Percentiles rank a stretch among this genome's conserved stretches.
Conservation (phyloP, 2,329 filamentous ascomycete species). For the Fusarium xyrophilum region DNA sequence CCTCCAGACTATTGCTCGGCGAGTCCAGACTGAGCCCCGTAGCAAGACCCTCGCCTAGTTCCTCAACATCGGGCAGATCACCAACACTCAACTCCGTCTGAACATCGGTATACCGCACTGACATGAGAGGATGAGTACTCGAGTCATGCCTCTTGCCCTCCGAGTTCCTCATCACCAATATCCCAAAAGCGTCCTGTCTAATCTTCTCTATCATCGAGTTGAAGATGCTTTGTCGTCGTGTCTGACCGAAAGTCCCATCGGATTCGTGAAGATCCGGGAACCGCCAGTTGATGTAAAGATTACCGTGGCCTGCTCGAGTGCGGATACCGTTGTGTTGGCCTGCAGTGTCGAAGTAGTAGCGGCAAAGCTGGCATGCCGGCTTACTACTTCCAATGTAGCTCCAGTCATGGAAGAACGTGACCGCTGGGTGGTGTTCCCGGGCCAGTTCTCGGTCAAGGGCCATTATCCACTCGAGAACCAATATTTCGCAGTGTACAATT, state of each 20-base stretch:
- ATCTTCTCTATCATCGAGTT: constrained; percentile 40
- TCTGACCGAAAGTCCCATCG: neutral
- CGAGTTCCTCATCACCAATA: constrained; percentile 40
- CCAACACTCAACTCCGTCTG: constrained; percentile 11
- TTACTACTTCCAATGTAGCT: constrained; percentile 53
- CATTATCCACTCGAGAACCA: constrained; percentile 42
- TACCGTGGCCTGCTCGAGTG: constrained; percentile 45
- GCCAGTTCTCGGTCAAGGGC: constrained; percentile 1
- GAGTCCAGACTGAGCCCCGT: constrained; percentile 5
- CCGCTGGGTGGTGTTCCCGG: neutral
- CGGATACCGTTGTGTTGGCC: constrained; percentile 31
- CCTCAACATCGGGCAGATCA: constrained; percentile 19
- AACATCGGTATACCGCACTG: constrained; percentile 11
- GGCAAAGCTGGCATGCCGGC: constrained; percentile 50
- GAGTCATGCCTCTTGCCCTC: constrained; percentile 45
- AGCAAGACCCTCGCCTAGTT: constrained; percentile 23
- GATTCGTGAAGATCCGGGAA: constrained; percentile 44
- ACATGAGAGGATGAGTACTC: constrained; percentile 35
- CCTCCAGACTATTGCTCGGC: neutral
- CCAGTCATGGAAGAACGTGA: constrained; percentile 43
- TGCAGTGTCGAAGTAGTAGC: constrained; percentile 45
- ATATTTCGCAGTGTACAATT: constrained; percentile 48
- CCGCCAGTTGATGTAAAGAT: constrained; percentile 51
- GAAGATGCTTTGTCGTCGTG: constrained; percentile 32
- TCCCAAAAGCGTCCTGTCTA: constrained; percentile 40